Percentiles rank a stretch among this genome's conserved stretches.
phyloP scores from a whole-genome alignment of 768 basidiomycete species.

The Psilocybe cubensis region DNA sequence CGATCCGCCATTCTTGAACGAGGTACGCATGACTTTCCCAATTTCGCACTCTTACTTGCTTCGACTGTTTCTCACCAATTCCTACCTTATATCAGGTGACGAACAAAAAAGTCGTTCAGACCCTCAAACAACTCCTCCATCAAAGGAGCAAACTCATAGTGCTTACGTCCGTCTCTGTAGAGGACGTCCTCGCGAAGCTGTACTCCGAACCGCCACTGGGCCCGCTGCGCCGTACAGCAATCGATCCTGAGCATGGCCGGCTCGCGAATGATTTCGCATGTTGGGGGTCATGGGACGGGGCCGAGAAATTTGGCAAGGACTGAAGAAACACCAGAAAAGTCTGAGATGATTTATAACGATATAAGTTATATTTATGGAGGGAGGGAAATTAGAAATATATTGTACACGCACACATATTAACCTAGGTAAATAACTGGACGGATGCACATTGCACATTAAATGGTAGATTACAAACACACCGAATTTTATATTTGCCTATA shows the following conservation, averaged over 20 bases:
- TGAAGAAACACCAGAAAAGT: no score
- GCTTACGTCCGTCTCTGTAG: conserved; percentile 43
- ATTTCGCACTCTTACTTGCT: no score
- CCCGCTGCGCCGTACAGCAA: conserved; percentile 35
- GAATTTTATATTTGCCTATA: no score
- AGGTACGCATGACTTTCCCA: conserved; percentile 30
- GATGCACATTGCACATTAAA: no score
- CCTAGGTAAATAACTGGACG: no score
- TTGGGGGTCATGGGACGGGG: conserved; percentile 48
- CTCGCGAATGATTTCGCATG: conserved; percentile 47
- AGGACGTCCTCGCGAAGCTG: conserved; percentile 33
- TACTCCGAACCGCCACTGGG: conserved; percentile 42
- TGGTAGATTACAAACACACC: no score
- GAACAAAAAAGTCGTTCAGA: conserved; percentile 39
- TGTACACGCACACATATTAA: no score
- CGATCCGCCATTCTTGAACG: conserved; percentile 51
- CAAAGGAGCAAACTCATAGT: conserved; percentile 42
- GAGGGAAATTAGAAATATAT: no score
- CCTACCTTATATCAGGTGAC: conserved; percentile 32
- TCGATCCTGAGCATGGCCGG: conserved; percentile 39
- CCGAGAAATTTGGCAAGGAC: conserved; percentile 33
- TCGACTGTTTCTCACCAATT: no score
- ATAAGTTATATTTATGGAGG: no score
- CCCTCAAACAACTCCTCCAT: conserved; percentile 42
- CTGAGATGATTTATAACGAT: no score